Base-by-base conservation (phyloP, 2,329 filamentous ascomycete species). In the Paraphoma chrysanthemicola region DNA sequence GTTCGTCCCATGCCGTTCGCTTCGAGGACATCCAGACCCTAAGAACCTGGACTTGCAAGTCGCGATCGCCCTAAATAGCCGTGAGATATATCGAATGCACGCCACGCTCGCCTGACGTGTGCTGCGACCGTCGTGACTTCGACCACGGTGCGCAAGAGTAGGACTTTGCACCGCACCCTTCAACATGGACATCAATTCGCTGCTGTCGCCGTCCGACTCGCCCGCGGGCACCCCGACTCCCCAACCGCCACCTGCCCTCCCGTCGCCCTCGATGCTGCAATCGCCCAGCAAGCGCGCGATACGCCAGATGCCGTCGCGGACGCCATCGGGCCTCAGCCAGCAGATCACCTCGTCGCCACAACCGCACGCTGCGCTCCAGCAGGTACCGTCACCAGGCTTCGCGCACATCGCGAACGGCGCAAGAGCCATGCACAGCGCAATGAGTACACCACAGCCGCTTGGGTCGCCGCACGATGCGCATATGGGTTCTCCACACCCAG, bases 161-260 rank as follows among this genome's bases (percentile, higher is more conserved):
- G 36, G 33, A 12, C 16, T 42, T 36, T 43, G 42, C 53, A 45
- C 44, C 10, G 39, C 42, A 31, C 28, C n/a, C 8, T 7, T 17
- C 63, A 59, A 45, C 43, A 82, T 83, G 81, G 78, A 83, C 64
- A 83, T 82, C 76, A 80, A 80, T 66, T 79, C 78, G 45, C 72
- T 83, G 49, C 67, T 83, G 49, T 82, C 80, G 67, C 80, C 81
- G 39, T 78, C 80, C 59, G 79, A 81, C 55, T 78, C 78, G 64
- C 71, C 79, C 49, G 69, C 74, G 43, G 64, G 63, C 56, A 75
- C 77, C 44, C 72, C 76, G 23, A 69, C 73, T 45, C 73, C 71
- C 39, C 69, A 72, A 38, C 60, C 66, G 39, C 63, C 67, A 54
- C 59, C 67, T 7, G 60, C 66, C 14, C 58, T 66, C 52, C 60